Percentiles rank a stretch among this genome's conserved stretches.
phyloP scores from a whole-genome alignment of 225 moss, liverwort and hornwort species.

The Marchantia paleacea region DNA sequence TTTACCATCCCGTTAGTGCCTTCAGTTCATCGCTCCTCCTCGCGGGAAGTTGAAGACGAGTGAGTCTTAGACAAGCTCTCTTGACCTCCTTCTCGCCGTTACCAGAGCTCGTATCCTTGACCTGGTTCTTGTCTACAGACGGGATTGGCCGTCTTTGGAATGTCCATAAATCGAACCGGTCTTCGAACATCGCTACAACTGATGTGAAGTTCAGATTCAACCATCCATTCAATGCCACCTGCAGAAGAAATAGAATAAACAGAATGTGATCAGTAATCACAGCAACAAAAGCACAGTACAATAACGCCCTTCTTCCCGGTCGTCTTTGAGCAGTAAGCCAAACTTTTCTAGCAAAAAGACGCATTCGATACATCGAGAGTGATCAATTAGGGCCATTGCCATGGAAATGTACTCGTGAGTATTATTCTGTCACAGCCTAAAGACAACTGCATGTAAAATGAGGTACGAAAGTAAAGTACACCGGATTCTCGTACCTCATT shows the following conservation, averaged over 20 bases:
- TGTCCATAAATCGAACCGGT: constrained; percentile 90
- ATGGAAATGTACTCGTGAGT: neutral
- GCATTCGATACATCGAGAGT: neutral
- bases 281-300: neutral
- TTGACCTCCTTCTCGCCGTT: constrained; percentile 13
- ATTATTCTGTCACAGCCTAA: no score
- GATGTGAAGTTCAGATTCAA: constrained; percentile 71
- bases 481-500: constrained; percentile 61
- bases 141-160: constrained; percentile 35
- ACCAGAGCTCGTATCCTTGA: constrained; percentile 5
- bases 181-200: constrained; percentile 92
- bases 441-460: no score
- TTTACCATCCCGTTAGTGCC: constrained; percentile 82
- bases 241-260: constrained; percentile 8
- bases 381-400: neutral
- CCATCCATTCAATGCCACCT: constrained; percentile 91
- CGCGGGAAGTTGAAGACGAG: constrained; percentile 60
- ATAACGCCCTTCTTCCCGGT: neutral
- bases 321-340: neutral
- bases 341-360: neutral
- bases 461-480: neutral
- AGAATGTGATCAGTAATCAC: neutral
- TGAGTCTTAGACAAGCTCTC: constrained; percentile 48
- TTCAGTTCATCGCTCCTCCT: constrained; percentile 86
- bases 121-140: constrained; percentile 13